Base-by-base conservation (phyloP, 139 green algal species). In the Picocystis salinarum region DNA sequence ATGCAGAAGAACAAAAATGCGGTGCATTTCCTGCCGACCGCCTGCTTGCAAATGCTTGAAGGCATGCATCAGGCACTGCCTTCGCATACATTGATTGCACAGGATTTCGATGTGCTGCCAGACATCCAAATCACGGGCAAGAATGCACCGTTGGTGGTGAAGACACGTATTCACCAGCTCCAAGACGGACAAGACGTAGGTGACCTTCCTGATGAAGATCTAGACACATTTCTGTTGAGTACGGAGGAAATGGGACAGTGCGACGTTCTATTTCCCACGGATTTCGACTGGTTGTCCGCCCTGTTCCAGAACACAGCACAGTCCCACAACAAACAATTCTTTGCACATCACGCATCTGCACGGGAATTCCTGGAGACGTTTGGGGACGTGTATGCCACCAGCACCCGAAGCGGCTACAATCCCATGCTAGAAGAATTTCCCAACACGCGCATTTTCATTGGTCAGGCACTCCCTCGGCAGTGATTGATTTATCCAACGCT, bases 91-190 rank as follows among this genome's bases (percentile, higher is more conserved):
- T 48, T 92, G 7, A 60, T 93, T 1, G 61, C 67, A 0, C 69
- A 70, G 7, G 82, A 93, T 60, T 93, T 93, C 64, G 70, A 79
- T 39, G 31, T 52, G 15, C 65, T 93, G 23, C 79, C 82, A 0
- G 75, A 89, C 24, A 67, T 84, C 17, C 25, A 30, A 7, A 37
- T 93, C 5, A 41, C 39, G 1, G 82, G 82, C 0, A 28, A 25
- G 2, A 73, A 73, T 26, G 82, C 82, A 3, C 82, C 82, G 4
- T 50, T 93, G 13, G 75, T 93, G 28, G n/a, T n/a, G n/a, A n/a
- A n/a, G n/a, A n/a, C n/a, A n/a, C n/a, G n/a, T n/a, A n/a, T n/a
- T n/a, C n/a, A n/a, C n/a, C n/a, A n/a, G n/a, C 36, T 44, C 36
- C 9, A 44, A 44, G 20, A 44, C 36, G 36, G 36, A 18, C 9